Evolutionary conservation across 1,284 basidiomycete species (phyloP).

Genomic region (Trichosporon ovoides): DNA sequence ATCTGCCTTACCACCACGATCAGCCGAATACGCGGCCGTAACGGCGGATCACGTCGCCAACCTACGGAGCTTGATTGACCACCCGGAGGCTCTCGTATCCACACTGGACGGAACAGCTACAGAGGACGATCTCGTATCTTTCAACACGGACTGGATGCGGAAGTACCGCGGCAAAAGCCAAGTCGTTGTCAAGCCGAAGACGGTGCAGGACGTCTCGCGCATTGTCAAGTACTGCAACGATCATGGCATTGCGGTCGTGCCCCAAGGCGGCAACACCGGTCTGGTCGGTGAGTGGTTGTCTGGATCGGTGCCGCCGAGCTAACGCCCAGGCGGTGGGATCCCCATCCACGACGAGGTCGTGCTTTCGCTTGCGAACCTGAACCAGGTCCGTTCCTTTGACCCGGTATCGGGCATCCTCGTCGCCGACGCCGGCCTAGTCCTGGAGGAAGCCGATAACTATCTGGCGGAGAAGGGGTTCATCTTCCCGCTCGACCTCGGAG

Average conservation of each 20-base stretch:
- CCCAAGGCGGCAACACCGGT: constrained; percentile 93
- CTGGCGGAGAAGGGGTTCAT: constrained; percentile 79
- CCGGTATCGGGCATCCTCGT: constrained; percentile 63
- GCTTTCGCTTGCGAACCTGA: constrained; percentile 74
- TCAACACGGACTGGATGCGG: constrained; percentile 90
- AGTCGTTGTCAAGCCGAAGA: constrained; percentile 78
- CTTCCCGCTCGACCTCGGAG: constrained; percentile 89
- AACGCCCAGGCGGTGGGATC: constrained; percentile 64
- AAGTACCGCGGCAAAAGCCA: constrained; percentile 76
- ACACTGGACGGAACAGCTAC: constrained; percentile 37
- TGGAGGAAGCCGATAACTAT: constrained; percentile 77
- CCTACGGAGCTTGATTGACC: constrained; percentile 46
- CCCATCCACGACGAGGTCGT: constrained; percentile 79
- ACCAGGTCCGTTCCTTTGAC: constrained; percentile 79
- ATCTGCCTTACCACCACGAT: constrained; percentile 23
- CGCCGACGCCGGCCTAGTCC: constrained; percentile 76
- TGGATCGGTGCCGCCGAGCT: neutral
- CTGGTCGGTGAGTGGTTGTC: constrained; percentile 56
- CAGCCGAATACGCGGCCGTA: constrained; percentile 38
- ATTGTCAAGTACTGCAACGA: constrained; percentile 74
- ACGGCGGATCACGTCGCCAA: constrained; percentile 45
- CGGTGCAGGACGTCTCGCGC: constrained; percentile 73
- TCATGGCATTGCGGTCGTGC: constrained; percentile 72
- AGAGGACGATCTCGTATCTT: constrained; percentile 64
- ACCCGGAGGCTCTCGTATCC: constrained; percentile 46